These are phyloP conservation scores for Zizania latifolia DNA, from an alignment of 176 grass and related monocot genomes.

Conservation along the genomic window DNA sequence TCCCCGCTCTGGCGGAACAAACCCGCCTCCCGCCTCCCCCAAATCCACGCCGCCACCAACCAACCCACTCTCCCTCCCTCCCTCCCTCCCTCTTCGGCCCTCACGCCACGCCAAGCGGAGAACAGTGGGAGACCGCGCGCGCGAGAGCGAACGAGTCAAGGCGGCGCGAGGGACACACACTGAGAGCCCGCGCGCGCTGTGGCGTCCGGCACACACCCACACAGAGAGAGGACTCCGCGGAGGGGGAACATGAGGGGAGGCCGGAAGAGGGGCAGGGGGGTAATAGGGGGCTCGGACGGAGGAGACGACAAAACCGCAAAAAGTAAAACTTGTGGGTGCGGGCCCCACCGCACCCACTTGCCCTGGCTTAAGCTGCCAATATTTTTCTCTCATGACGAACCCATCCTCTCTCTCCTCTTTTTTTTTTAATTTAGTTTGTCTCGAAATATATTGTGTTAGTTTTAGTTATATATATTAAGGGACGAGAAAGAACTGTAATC, in stretches of 20 bases:
- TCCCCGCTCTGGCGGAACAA: not conserved
- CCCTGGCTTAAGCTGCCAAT: constrained; percentile 6
- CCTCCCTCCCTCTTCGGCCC: no score
- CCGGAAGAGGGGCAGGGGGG: no score
- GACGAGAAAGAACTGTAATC: no score
- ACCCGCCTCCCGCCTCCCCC: not conserved
- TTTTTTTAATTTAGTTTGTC: no score
- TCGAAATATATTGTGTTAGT: no score
- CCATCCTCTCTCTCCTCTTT: not conserved
- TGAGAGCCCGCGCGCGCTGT: not conserved
- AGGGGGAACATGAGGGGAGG: not conserved
- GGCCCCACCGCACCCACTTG: constrained; percentile 24
- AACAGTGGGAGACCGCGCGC: not conserved
- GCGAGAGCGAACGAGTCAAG: not conserved
- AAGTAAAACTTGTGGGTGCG: constrained; percentile 48
- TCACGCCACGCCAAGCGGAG: not conserved
- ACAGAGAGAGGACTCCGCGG: no score
- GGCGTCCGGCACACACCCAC: not conserved
- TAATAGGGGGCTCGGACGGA: constrained; percentile 42
- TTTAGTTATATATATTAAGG: no score
- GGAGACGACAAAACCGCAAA: constrained; percentile 85
- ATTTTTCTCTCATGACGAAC: not conserved
- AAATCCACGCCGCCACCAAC: constrained; percentile 10
- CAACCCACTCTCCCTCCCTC: not conserved
- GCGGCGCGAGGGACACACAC: not conserved